phyloP scores from a whole-genome alignment of 768 basidiomycete species.

The Panellus pusillus region DNA sequence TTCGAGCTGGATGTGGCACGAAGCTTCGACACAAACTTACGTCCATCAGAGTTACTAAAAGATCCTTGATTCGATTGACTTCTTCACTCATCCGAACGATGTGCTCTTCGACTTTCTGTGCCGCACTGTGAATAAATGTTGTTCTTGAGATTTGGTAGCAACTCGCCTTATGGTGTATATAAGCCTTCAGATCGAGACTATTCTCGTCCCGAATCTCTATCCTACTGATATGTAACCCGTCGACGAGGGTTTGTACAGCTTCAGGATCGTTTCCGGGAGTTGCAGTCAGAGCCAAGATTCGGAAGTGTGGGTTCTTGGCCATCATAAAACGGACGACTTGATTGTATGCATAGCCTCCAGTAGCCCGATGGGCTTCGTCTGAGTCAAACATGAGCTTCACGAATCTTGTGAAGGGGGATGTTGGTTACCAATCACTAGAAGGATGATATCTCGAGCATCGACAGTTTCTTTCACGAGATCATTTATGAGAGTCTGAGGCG shows the following conservation, averaged over 20 bases:
- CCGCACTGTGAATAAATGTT: neutral
- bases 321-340: constrained; percentile 87
- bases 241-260: constrained; percentile 88
- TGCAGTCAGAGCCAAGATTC: constrained; percentile 90
- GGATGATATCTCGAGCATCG: constrained; percentile 77
- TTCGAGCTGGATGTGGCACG: neutral
- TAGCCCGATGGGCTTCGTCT: constrained; percentile 97
- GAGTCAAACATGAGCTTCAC: neutral
- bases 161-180: constrained; percentile 83
- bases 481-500: constrained; percentile 91
- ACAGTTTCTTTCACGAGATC: constrained; percentile 75
- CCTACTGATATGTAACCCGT: constrained; percentile 89
- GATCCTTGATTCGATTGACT: constrained; percentile 63
- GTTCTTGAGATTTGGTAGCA: neutral
- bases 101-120: constrained; percentile 73
- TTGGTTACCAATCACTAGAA: constrained; percentile 79
- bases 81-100: constrained; percentile 72
- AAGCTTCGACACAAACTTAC: constrained; percentile 39
- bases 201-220: constrained; percentile 94
- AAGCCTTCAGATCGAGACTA: constrained; percentile 82
- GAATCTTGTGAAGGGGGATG: neutral
- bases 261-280: constrained; percentile 88
- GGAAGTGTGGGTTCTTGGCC: constrained; percentile 92
- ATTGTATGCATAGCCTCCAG: constrained; percentile 91
- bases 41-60: constrained; percentile 72